phyloP scores from a whole-genome alignment of 495 filamentous ascomycete species.

The Penicillium silybi region DNA sequence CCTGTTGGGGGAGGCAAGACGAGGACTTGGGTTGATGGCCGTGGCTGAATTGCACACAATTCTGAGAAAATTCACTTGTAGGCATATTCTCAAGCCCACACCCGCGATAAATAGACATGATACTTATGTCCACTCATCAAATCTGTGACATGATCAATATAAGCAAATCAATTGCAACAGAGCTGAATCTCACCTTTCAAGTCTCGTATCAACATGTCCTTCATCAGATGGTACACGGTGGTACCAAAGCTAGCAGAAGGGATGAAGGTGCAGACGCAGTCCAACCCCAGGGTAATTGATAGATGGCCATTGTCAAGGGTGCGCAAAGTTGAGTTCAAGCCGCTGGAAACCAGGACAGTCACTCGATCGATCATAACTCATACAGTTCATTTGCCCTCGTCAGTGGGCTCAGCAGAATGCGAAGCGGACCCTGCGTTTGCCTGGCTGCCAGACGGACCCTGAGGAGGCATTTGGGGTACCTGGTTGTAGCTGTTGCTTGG shows the following conservation, averaged over 20 bases:
- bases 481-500: slow-evolving; percentile 57
- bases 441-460: slow-evolving; percentile 35
- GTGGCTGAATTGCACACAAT: slow-evolving; percentile 1
- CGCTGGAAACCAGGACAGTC: slow-evolving; percentile 6
- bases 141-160: slow-evolving; percentile 1
- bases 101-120: slow-evolving; percentile 7
- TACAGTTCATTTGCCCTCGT: slow-evolving; percentile 54
- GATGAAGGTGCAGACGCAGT: not conserved
- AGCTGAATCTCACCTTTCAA: slow-evolving; percentile 1
- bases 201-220: slow-evolving; percentile 6
- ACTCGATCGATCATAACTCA: slow-evolving; percentile 6
- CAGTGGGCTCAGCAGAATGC: slow-evolving; percentile 44
- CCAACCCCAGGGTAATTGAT: not conserved
- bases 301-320: not conserved
- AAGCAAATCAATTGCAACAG: not conserved
- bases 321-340: not conserved
- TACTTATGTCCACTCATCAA: slow-evolving; percentile 7
- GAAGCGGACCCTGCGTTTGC: slow-evolving; percentile 31
- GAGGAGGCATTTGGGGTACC: slow-evolving; percentile 46
- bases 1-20: not conserved
- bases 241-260: not conserved
- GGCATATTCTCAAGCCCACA: not conserved
- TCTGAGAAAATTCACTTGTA: not conserved
- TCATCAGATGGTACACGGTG: slow-evolving; percentile 1
- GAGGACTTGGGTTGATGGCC: not conserved